Evolutionary conservation across 2,329 filamentous ascomycete species (phyloP).

Genomic region (Fusarium pseudograminearum): DNA sequence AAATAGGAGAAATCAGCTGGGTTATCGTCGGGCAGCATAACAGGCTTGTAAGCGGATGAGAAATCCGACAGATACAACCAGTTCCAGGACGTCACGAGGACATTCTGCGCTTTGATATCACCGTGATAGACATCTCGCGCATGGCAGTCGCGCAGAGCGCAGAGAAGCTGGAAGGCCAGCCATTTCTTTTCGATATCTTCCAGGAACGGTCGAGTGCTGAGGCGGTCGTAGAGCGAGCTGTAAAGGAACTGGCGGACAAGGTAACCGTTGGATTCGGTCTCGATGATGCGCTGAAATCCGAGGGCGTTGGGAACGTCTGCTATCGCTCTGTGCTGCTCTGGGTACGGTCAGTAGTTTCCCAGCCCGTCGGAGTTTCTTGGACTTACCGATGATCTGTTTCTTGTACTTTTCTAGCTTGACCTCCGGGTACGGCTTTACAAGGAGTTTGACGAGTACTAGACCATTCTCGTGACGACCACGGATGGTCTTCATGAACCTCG

Average conservation of each 20-base stretch:
- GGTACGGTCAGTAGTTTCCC: constrained; percentile 14
- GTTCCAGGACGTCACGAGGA: constrained; percentile 98
- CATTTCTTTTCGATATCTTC: constrained; percentile 99
- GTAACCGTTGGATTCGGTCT: constrained; percentile 92
- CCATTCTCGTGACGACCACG: constrained; percentile 91
- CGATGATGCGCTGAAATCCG: constrained; percentile 88
- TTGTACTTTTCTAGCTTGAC: constrained; percentile 86
- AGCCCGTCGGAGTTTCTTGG: too few species aligned
- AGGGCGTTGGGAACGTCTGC: constrained; percentile 90
- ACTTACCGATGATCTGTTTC: constrained; percentile 77
- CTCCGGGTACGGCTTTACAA: constrained; percentile 89
- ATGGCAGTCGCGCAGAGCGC: constrained; percentile 92
- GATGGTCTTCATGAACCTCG: constrained; percentile 96
- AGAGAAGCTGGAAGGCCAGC: constrained; percentile 95
- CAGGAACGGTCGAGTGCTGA: constrained; percentile 95
- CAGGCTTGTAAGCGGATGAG: constrained; percentile 93
- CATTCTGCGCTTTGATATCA: constrained; percentile 98
- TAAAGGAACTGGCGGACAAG: constrained; percentile 95
- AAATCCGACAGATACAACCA: constrained; percentile 99
- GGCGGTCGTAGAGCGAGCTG: constrained; percentile 95
- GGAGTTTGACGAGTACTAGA: constrained; percentile 91
- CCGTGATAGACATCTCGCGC: constrained; percentile 91
- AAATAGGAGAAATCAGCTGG: constrained; percentile 98
- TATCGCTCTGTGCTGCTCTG: constrained; percentile 83
- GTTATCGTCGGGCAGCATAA: constrained; percentile 94